A percentile compares a stretch with the other conserved stretches of the same genome.
Conservation (phyloP, 768 basidiomycete genomes). For the Hydnomerulius pinastri region DNA sequence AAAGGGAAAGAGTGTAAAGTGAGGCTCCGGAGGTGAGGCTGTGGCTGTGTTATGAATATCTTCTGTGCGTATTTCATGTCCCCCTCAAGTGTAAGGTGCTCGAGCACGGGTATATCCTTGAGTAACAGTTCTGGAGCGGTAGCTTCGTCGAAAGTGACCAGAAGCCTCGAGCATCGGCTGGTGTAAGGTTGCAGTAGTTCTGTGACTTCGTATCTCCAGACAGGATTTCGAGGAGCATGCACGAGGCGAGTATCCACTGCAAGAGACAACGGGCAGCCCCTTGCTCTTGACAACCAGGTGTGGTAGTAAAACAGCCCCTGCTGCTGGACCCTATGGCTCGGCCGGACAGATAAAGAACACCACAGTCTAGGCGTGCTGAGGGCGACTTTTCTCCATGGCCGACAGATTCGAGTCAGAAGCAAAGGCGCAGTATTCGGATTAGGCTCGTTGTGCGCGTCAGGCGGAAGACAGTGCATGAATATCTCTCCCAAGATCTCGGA, state of each 20-base stretch:
- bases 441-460: conserved; percentile 25
- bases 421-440: conserved; percentile 33
- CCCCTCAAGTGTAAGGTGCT: conserved; percentile 16
- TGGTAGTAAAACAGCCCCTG: conserved; percentile 15
- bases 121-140: conserved; percentile 16
- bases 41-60: conserved; percentile 9
- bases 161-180: conserved; percentile 9
- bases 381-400: conserved; percentile 43
- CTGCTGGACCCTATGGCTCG: conserved; percentile 7
- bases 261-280: conserved; percentile 20
- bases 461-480: conserved; percentile 41
- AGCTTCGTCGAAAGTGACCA: conserved; percentile 12
- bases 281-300: conserved; percentile 22
- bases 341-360: conserved; percentile 39
- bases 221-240: conserved; percentile 14
- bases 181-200: conserved; percentile 23
- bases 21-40: conserved; percentile 13
- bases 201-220: conserved; percentile 23
- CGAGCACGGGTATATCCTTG: conserved; percentile 17
- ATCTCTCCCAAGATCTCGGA: conserved; percentile 49
- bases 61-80: conserved; percentile 6
- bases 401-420: conserved; percentile 42
- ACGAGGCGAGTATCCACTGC: conserved; percentile 16
- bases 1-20: conserved; percentile 6
- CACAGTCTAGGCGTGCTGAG: conserved; percentile 46